Conservation (phyloP, 2,329 filamentous ascomycete species). For the Phaeosphaeria sp. region DNA sequence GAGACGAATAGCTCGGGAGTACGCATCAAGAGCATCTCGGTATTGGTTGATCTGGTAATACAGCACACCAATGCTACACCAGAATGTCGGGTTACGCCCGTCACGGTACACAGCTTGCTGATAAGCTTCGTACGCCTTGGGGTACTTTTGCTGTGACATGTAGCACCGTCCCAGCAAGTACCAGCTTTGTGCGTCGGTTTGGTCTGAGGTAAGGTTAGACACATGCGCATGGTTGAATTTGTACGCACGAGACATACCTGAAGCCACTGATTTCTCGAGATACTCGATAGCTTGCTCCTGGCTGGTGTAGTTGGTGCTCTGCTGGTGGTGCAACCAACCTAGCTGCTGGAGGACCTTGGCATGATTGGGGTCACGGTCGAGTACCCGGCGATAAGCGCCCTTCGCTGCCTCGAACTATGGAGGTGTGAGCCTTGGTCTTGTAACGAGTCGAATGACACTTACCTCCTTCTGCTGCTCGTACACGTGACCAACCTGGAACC, state of each 20-base stretch:
- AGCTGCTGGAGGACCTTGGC: slow-evolving; percentile 98
- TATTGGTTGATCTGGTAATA: slow-evolving; percentile 99
- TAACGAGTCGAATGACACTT: slow-evolving; percentile 51
- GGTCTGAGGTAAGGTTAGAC: slow-evolving; percentile 64
- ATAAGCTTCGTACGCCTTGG: slow-evolving; percentile 97
- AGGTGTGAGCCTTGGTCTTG: slow-evolving; percentile 27
- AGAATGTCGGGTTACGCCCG: slow-evolving; percentile 96
- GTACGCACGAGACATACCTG: slow-evolving; percentile 66
- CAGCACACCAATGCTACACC: slow-evolving; percentile 98
- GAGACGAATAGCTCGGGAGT: slow-evolving; percentile 92
- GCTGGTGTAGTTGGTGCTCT: slow-evolving; percentile 87
- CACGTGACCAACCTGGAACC: slow-evolving; percentile 99
- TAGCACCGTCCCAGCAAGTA: slow-evolving; percentile 97
- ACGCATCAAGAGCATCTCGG: slow-evolving; percentile 94
- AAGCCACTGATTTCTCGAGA: slow-evolving; percentile 92
- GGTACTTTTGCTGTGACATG: slow-evolving; percentile 99
- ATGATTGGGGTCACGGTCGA: slow-evolving; percentile 93
- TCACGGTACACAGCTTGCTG: slow-evolving; percentile 99
- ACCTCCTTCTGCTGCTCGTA: slow-evolving; percentile 99
- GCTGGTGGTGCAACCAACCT: slow-evolving; percentile 96
- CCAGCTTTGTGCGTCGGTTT: slow-evolving; percentile 96
- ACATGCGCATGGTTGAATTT: slow-evolving; percentile 13
- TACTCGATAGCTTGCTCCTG: slow-evolving; percentile 98
- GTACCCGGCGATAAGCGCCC: slow-evolving; percentile 86
- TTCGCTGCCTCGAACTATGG: slow-evolving; percentile 91